Evolutionary conservation across 441 rosid genomes (phyloP).

Genomic region (Jatropha podagrica): DNA sequence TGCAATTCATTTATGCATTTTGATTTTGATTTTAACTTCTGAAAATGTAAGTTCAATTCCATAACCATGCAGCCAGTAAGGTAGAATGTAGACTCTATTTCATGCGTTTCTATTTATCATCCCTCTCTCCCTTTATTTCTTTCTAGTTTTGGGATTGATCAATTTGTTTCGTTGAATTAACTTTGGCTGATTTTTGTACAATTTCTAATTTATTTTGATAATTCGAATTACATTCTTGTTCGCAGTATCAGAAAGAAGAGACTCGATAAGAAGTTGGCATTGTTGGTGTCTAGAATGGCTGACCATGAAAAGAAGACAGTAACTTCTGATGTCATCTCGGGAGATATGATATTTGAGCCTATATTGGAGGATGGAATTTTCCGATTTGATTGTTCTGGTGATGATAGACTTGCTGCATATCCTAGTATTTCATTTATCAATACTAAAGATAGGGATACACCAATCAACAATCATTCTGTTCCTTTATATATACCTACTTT

Average conservation of each 20-base stretch:
- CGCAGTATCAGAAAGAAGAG: constrained; percentile 7
- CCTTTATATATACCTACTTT: constrained; percentile 60
- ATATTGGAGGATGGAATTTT: constrained; percentile 78
- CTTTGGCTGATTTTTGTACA: neutral
- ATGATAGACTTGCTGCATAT: constrained; percentile 52
- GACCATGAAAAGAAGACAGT: constrained; percentile 32
- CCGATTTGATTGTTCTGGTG: constrained; percentile 66
- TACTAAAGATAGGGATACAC: constrained; percentile 56
- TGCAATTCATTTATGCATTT: neutral
- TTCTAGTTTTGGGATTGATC: neutral
- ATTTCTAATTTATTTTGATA: neutral
- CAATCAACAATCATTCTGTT: constrained; percentile 33
- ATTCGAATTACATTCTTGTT: too few species aligned
- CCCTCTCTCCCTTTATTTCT: too few species aligned
- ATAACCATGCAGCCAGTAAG: neutral
- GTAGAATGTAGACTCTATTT: neutral
- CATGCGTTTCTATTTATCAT: neutral
- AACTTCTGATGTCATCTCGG: constrained; percentile 34
- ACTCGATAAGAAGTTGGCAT: neutral
- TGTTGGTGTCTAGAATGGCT: constrained; percentile 41
- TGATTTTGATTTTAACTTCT: neutral
- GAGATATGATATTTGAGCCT: constrained; percentile 66
- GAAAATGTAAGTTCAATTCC: neutral
- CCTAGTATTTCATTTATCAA: constrained; percentile 76
- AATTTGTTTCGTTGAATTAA: neutral